These are phyloP conservation scores for Eragrostis nindensis DNA, from an alignment of 176 grass and related monocot genomes.

Conservation along the genomic window DNA sequence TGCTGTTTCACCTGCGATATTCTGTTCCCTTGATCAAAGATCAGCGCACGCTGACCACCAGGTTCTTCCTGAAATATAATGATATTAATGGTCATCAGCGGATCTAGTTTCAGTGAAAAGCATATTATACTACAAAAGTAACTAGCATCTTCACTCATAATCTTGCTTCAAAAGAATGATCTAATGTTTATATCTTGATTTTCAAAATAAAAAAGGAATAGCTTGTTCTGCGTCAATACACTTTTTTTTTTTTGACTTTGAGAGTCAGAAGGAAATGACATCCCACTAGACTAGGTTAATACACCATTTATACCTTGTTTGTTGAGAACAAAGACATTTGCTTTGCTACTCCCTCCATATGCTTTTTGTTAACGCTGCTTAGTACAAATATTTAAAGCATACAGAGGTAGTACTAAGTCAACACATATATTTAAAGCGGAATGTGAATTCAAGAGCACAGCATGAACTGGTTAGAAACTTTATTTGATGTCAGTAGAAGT, in stretches of 20 bases:
- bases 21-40: conserved; percentile 98
- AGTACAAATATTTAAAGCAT: neutral
- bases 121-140: conserved; percentile 6
- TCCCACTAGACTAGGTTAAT: neutral
- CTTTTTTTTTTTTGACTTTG: neutral
- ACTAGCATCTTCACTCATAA: neutral
- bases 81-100: neutral
- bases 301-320: neutral
- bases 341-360: neutral
- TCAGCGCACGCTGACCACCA: conserved; percentile 93
- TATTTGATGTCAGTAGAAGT: conserved; percentile 9
- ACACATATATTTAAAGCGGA: neutral
- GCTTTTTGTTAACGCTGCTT: neutral
- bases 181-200: conserved; percentile 9
- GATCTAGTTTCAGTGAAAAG: neutral
- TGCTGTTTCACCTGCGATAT: conserved; percentile 78
- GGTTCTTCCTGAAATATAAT: conserved; percentile 88
- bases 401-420: neutral
- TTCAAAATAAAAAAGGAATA: conserved; percentile 1
- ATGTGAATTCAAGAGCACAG: conserved; percentile 1
- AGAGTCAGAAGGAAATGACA: neutral
- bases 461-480: conserved; percentile 13
- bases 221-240: neutral
- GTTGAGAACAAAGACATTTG: neutral
- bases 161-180: conserved; percentile 15